Base-by-base conservation (phyloP, 176 grass and related monocot genomes). In the Metroxylon sagu region DNA sequence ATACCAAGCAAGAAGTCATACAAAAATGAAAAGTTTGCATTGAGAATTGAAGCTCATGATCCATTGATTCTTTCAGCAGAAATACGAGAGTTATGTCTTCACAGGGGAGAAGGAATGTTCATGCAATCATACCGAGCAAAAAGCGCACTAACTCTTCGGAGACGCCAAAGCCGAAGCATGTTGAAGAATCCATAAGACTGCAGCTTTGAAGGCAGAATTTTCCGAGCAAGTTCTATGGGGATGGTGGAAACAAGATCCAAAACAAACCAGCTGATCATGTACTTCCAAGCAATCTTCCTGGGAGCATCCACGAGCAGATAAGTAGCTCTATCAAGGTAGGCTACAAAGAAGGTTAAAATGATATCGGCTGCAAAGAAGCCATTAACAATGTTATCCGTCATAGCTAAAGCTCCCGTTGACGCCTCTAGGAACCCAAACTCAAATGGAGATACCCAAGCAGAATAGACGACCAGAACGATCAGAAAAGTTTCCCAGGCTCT, bases 111-210 rank as follows among this genome's bases (percentile, higher is more conserved):
- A 23, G 21, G 21, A 23, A 23, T 23, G 21, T 23, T 23, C 21
- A 23, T 23, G 21, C 48, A 53, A 60, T 48, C 69, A 56, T 90
- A 97, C 93, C 81, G 73, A 72, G 87, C 81, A 83, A 97, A 97
- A 25, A 97, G 83, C 65, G 84, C 85, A 52, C 93, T 97, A 70
- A 97, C 93, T 74, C 93, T 97, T 15, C 93, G 80, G 21, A 97
- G 84, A 79, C 93, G 86, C 87, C 93, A 97, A 53, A 97, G 70
- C 53, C 93, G 87, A 53, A 97, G 82, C 83, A 97, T 88, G 68
- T 87, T 91, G 77, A 97, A 91, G 71, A 97, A 97, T 61, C 93
- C 87, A 77, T 88, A 97, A 15, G 78, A 85, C 31, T 75, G 80
- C 12, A 97, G 75, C 5, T 52, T 77, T 16, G 52, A 17, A 62